Evolutionary conservation across 306 rosid species (phyloP), one percentile per base, ranked within the genome.

Genomic region (Quillaja saponaria): DNA sequence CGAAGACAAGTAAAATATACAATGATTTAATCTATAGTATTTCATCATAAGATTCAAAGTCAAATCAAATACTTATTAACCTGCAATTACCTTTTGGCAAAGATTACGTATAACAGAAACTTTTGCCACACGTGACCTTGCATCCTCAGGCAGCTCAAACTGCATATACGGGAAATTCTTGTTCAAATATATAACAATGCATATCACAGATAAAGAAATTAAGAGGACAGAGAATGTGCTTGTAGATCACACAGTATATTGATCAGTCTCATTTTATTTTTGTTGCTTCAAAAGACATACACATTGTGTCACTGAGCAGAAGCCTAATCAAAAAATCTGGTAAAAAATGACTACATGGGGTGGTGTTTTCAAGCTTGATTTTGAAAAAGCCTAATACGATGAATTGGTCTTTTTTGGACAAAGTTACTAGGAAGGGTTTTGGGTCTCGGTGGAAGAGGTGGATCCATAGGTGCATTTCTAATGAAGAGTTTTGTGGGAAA

Each of bases 41-140:
- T 6, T 41, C 53, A 37, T 14, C 15, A 55, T 63, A 58, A 51
- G 34, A 52, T 44, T 39, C 16, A 78, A 28, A 25, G 39, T 6
- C 13, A 54, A 33, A 55, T 25, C 31, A 25, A n/a, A 25, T 25
- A 25, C 31, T 25, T 25, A 25, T 63, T 34, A 62, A 61, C 55
- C 34, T 33, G 45, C 55, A 58, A 41, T 70, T 75, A 88, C 97
- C 96, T 94, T 94, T 57, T 82, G 90, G 77, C 90, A 86, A 58
- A 92, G 86, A 86, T 86, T 92, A 18, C 98, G 95, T 57, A 92
- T 49, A 49, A 88, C 95, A 64, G 95, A 86, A 78, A 84, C 75
- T 74, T 84, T 88, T 83, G 81, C 88, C 31, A 81, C 87, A 8
- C 38, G 71, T 8, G 76, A 78, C 84, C 79, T 80, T 52, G 89